Evolutionary conservation across 768 basidiomycete species (phyloP).

Genomic region (Tubosaeta brunneosetosa): DNA sequence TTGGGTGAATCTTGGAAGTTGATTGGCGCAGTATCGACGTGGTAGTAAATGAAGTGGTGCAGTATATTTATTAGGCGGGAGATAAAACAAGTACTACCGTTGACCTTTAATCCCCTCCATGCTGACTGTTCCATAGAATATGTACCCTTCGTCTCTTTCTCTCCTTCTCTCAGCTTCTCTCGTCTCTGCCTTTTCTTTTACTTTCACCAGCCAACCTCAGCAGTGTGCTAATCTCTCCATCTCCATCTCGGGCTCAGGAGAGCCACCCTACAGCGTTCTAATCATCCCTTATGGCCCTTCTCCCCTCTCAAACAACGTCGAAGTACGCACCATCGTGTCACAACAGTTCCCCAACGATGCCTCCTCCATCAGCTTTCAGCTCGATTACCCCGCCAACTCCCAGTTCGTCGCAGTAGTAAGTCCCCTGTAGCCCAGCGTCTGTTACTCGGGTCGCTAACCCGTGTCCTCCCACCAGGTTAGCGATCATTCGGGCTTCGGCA

Average conservation of each 20-base stretch:
- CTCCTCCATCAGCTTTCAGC: conserved; percentile 45
- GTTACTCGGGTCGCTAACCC: not conserved
- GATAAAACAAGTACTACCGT: not conserved
- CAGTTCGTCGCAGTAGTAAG: conserved; percentile 75
- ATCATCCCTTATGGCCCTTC: conserved; percentile 65
- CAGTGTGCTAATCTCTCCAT: conserved; percentile 68
- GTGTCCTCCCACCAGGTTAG: conserved; percentile 42
- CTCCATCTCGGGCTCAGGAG: conserved; percentile 53
- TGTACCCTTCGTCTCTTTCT: conserved; percentile 8
- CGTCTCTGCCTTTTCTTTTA: conserved; percentile 39
- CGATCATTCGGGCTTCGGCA: conserved; percentile 57
- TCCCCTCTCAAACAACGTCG: conserved; percentile 55
- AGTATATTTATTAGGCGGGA: too few species aligned
- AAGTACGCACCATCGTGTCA: conserved; percentile 58
- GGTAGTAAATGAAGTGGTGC: not conserved
- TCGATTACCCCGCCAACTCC: conserved; percentile 62
- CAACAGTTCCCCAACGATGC: conserved; percentile 44
- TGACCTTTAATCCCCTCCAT: not conserved
- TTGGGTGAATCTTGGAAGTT: conserved; percentile 5
- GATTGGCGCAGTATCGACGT: conserved; percentile 10
- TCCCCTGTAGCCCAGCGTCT: conserved; percentile 9
- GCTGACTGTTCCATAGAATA: conserved; percentile 8
- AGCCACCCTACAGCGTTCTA: conserved; percentile 63
- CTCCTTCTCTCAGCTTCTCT: conserved; percentile 25
- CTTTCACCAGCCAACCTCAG: conserved; percentile 43